phyloP scores from a whole-genome alignment of 441 rosid genomes.

The Isatis lusitanica region DNA sequence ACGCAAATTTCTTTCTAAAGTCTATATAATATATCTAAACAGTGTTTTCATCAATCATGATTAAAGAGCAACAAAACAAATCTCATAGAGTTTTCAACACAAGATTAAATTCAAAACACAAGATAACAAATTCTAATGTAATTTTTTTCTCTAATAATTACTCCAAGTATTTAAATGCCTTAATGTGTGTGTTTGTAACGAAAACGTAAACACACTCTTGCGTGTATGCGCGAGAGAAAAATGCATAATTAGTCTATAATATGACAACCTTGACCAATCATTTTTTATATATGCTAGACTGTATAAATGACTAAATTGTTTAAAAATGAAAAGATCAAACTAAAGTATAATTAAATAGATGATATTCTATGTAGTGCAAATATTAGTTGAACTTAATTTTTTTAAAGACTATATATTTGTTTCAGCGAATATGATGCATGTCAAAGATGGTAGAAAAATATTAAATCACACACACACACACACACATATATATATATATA shows the following conservation, averaged over 20 bases:
- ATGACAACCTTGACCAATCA: neutral
- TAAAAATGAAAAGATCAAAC: neutral
- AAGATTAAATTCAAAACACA: neutral
- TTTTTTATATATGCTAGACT: neutral
- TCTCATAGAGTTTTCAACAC: neutral
- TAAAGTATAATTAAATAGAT: neutral
- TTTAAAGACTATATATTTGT: no score
- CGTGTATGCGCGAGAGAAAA: no score
- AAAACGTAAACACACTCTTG: no score
- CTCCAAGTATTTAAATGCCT: neutral
- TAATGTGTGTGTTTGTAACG: neutral
- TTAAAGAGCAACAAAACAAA: neutral
- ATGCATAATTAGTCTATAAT: neutral
- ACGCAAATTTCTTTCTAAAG: neutral
- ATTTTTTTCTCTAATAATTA: neutral
- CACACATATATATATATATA: no score
- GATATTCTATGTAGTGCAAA: neutral
- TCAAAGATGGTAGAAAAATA: no score
- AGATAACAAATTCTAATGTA: neutral
- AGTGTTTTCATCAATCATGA: neutral
- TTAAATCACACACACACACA: no score
- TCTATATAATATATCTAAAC: neutral
- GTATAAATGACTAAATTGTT: neutral
- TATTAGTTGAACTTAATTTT: no score
- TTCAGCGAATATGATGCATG: no score